phyloP scores from a whole-genome alignment of 257 asterid species.

The Solanum paucissectum region DNA sequence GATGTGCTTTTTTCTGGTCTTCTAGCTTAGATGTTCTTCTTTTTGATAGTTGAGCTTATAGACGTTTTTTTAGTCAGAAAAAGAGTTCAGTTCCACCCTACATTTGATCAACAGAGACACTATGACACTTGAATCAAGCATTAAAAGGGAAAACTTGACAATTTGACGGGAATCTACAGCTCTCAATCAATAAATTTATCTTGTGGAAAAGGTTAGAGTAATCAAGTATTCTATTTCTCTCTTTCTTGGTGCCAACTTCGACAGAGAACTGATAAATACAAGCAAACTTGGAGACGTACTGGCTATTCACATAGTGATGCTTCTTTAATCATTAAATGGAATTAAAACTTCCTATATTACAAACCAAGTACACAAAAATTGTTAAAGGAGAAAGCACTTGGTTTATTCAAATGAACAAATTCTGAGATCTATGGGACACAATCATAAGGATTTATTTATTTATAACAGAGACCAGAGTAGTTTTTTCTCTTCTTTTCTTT shows the following conservation, averaged over 20 bases:
- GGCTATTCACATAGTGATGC: not conserved
- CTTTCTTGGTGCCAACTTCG: not conserved
- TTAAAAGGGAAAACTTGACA: not conserved
- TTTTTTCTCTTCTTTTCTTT: not conserved
- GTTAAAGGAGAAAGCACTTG: not conserved
- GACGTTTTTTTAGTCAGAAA: not conserved
- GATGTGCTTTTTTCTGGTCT: not conserved
- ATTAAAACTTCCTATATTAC: not conserved
- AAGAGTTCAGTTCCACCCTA: not conserved
- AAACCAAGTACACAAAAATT: not conserved
- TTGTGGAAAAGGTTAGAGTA: not conserved
- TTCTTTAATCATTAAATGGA: not conserved
- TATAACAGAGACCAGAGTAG: not conserved
- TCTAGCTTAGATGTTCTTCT: not conserved
- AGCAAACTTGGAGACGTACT: not conserved
- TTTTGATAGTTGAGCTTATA: not conserved
- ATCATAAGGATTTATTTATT: not conserved
- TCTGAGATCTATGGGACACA: not conserved
- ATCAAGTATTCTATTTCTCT: not conserved
- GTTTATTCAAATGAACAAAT: not conserved
- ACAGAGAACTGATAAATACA: not conserved
- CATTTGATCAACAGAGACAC: not conserved
- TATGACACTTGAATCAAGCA: not conserved
- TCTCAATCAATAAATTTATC: not conserved
- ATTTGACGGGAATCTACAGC: not conserved